These are phyloP conservation scores for Phytophthora cactorum DNA, from an alignment of 352 stramenopile genomes.

Conservation along the genomic window DNA sequence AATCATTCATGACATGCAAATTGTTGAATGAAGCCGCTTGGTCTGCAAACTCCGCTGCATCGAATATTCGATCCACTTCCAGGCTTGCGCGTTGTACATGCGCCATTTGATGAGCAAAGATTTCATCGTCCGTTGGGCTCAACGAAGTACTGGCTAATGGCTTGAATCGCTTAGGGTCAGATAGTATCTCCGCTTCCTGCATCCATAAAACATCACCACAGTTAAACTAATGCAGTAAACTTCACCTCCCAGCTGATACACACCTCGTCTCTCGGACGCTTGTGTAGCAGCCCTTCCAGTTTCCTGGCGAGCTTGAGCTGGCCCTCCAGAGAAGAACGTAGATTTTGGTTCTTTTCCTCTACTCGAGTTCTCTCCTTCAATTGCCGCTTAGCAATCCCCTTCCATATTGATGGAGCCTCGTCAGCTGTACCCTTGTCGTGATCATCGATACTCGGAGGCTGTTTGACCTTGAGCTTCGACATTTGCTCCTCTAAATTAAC, in stretches of 20 bases:
- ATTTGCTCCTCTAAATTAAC: constrained; percentile 36
- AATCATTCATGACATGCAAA: constrained; percentile 22
- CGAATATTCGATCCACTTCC: constrained; percentile 27
- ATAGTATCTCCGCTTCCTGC: constrained; percentile 13
- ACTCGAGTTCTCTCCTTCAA: constrained; percentile 26
- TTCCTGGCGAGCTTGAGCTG: constrained; percentile 43
- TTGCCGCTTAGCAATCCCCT: constrained; percentile 38
- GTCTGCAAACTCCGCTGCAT: constrained; percentile 20
- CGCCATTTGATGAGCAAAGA: constrained; percentile 37
- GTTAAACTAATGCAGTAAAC: background rate
- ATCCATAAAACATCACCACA: background rate
- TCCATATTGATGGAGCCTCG: constrained; percentile 28
- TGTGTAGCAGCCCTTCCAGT: constrained; percentile 38
- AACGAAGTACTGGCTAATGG: constrained; percentile 1
- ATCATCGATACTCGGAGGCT: background rate
- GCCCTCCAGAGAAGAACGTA: constrained; percentile 34
- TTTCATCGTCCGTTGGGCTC: constrained; percentile 28
- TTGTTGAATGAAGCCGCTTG: constrained; percentile 17
- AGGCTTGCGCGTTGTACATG: constrained; percentile 25
- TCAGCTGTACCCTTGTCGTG: background rate
- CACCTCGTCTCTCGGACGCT: constrained; percentile 30
- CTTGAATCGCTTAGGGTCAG: constrained; percentile 27
- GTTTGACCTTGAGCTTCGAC: constrained; percentile 22
- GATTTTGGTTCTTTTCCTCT: constrained; percentile 41
- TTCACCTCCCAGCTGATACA: background rate